Evolutionary conservation across 345 rosid species (phyloP), one percentile per base, ranked within the genome.

Genomic region (Streptanthus diversifolius): DNA sequence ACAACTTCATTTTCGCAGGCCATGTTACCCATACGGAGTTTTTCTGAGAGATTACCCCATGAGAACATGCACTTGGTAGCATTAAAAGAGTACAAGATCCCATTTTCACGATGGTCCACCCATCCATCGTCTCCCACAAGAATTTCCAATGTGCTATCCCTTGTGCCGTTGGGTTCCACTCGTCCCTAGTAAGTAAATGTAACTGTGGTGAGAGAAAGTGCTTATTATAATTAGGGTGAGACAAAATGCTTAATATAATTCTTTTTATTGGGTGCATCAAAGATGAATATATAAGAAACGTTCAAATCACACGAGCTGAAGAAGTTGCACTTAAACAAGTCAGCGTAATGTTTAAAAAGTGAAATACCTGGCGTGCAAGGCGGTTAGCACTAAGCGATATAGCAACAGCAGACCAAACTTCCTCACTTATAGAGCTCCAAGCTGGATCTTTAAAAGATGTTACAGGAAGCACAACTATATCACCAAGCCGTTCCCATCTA

Each of bases 21-120:
- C 81, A 85, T 77, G 63, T 72, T 49, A 53, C 83, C 96, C 92
- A 93, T 88, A 12, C 97, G 96, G 74, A 89, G 85, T 86, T 93
- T 93, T 83, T 91, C 98, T 9, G 96, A 91, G 65, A 91, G 98
- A 85, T 93, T 93, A 5, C 98, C 98, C 96, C 97, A 93, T 15
- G 97, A 93, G 75, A 93, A 93, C 95, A 93, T 93, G 84, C 98
- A 93, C 75, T 86, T 93, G 32, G 96, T 86, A 52, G 95, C 91
- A 77, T 93, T 85, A 73, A 93, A 93, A 59, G 97, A 91, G 83
- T 93, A 93, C 41, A 86, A 62, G 62, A 93, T 84, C 35, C 92
- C 98, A 78, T 84, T 93, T 80, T 93, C 98, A 62, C 88, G 77
- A 57, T 89, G 98, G 63, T 85, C 81, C 17, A 93, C 96, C 98